A percentile compares a stretch with the other conserved stretches of the same genome.
Conservation (phyloP, 805 yeast species). For the Teunomyces pallodes region DNA sequence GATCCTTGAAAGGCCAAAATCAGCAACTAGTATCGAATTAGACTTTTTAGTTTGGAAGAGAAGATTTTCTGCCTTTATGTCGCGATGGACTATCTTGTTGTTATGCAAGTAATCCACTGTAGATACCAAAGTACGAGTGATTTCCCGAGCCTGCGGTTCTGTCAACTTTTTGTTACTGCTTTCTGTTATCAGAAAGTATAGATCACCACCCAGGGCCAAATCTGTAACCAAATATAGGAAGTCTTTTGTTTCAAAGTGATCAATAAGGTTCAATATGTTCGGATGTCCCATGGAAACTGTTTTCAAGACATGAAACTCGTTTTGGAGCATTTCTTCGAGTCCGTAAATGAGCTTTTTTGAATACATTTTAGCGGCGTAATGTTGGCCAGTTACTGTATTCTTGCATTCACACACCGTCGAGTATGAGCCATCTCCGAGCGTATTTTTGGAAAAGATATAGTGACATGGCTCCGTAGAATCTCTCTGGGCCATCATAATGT, state of each 20-base stretch:
- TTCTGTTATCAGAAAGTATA: slow-evolving; percentile 56
- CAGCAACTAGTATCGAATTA: slow-evolving; percentile 46
- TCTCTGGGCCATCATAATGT: slow-evolving; percentile 11
- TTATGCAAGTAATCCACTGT: slow-evolving; percentile 59
- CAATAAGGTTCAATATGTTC: slow-evolving; percentile 60
- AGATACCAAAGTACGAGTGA: slow-evolving; percentile 49
- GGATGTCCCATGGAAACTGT: slow-evolving; percentile 49
- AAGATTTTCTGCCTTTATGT: slow-evolving; percentile 70
- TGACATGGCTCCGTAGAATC: slow-evolving; percentile 26
- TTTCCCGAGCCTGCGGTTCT: slow-evolving; percentile 48
- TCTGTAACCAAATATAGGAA: slow-evolving; percentile 60
- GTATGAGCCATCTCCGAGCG: slow-evolving; percentile 43
- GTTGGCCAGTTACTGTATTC: slow-evolving; percentile 35
- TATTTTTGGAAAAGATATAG: slow-evolving; percentile 27
- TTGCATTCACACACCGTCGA: slow-evolving; percentile 52
- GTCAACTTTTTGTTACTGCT: slow-evolving; percentile 36
- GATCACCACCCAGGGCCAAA: slow-evolving; percentile 65
- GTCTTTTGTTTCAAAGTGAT: slow-evolving; percentile 66
- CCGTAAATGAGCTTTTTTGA: slow-evolving; percentile 50
- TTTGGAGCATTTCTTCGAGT: slow-evolving; percentile 50
- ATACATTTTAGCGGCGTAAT: slow-evolving; percentile 54
- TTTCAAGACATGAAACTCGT: slow-evolving; percentile 58
- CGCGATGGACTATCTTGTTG: slow-evolving; percentile 65
- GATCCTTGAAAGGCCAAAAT: slow-evolving; percentile 63
- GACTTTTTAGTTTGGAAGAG: slow-evolving; percentile 42